A percentile compares a stretch with the other conserved stretches of the same genome.
Evolutionary conservation across 306 rosid genomes (phyloP).

Genomic region (Prunus campanulata): DNA sequence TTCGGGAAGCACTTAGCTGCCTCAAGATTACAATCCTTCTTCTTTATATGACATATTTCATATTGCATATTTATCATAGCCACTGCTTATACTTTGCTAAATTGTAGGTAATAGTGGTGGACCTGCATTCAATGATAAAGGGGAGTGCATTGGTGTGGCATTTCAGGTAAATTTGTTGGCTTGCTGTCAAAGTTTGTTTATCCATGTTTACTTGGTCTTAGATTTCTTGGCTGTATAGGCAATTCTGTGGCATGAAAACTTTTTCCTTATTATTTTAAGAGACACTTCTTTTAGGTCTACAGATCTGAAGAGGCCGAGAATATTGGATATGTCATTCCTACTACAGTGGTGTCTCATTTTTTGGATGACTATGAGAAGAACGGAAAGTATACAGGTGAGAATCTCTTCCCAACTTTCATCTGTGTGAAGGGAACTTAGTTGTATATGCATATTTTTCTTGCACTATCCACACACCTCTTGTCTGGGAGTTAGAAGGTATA

Average conservation of each 20-base stretch:
- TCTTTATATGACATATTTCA: conserved; percentile 5
- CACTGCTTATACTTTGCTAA: conserved; percentile 39
- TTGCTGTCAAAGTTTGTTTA: conserved; percentile 20
- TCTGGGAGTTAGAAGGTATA: not conserved
- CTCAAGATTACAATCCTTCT: conserved; percentile 8
- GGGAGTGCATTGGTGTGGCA: conserved; percentile 99
- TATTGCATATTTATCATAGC: conserved; percentile 29
- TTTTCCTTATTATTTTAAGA: conserved; percentile 35
- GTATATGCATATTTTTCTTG: not conserved
- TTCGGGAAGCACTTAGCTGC: not conserved
- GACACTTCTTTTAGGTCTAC: conserved; percentile 79
- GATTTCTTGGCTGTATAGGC: conserved; percentile 6
- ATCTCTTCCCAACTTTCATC: conserved; percentile 24
- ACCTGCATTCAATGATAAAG: conserved; percentile 93
- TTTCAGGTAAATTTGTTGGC: conserved; percentile 82
- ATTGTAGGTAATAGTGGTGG: conserved; percentile 99
- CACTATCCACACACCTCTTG: not conserved
- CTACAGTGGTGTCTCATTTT: conserved; percentile 97
- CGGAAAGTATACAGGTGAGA: conserved; percentile 88
- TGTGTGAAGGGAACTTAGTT: not conserved
- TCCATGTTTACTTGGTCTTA: conserved; percentile 7
- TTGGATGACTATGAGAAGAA: conserved; percentile 81
- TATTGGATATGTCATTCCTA: conserved; percentile 96
- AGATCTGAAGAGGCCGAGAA: conserved; percentile 98
- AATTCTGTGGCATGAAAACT: not conserved